Conservation (phyloP, 1,284 basidiomycete genomes). For the Ceratobasidium sp. region DNA sequence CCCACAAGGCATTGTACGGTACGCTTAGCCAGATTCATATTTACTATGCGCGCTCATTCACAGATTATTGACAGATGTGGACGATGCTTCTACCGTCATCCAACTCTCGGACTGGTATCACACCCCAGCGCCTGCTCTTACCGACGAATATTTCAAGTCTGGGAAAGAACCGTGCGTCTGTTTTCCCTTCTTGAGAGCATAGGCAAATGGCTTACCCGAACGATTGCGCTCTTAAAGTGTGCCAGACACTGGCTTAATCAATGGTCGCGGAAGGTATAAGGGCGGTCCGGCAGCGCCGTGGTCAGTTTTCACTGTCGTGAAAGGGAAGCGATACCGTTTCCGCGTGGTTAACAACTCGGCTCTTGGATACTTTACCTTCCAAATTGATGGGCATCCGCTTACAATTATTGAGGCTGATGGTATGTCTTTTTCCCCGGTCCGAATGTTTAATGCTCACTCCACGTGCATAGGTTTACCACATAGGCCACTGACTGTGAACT, state of each 20-base stretch:
- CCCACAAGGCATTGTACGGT: slow-evolving; percentile 37
- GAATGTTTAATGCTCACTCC: no score
- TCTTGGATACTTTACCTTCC: slow-evolving; percentile 52
- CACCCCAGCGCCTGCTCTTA: slow-evolving; percentile 51
- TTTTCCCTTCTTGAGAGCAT: slow-evolving; percentile 7
- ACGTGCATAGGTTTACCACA: slow-evolving; percentile 23
- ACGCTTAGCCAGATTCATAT: background rate
- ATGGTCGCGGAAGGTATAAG: slow-evolving; percentile 64
- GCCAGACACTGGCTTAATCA: slow-evolving; percentile 65
- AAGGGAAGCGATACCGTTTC: slow-evolving; percentile 65
- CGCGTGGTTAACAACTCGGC: slow-evolving; percentile 64
- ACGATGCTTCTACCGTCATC: slow-evolving; percentile 55
- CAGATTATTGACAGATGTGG: slow-evolving; percentile 25
- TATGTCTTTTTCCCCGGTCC: slow-evolving; percentile 47
- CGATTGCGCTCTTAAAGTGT: slow-evolving; percentile 53
- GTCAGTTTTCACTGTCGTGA: slow-evolving; percentile 57
- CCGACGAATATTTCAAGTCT: background rate
- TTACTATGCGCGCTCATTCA: background rate
- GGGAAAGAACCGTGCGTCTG: slow-evolving; percentile 44
- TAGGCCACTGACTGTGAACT: slow-evolving; percentile 11
- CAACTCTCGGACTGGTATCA: slow-evolving; percentile 64
- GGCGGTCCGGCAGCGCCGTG: slow-evolving; percentile 57
- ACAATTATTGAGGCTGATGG: slow-evolving; percentile 58
- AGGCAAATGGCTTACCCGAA: slow-evolving; percentile 48
- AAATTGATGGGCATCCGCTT: slow-evolving; percentile 51